These are phyloP conservation scores for Cryptococcus sp. DNA, from an alignment of 1,284 basidiomycete species.

Conservation along the genomic window DNA sequence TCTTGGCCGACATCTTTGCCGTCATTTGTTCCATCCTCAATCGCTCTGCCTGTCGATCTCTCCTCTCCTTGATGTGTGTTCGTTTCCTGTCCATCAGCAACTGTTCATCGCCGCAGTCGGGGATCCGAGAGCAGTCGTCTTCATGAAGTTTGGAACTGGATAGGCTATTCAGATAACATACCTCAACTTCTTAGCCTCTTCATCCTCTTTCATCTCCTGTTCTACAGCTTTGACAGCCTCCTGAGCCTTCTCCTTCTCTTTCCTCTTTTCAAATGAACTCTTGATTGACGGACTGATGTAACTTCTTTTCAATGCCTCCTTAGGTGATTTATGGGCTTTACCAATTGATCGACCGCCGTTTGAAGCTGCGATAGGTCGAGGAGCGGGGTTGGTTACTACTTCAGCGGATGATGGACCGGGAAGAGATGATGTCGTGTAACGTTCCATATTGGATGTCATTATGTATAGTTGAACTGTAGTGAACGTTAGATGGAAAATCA, in stretches of 20 bases:
- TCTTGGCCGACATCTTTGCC: conserved; percentile 50
- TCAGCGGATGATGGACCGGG: not conserved
- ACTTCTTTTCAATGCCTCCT: conserved; percentile 36
- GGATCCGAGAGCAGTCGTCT: not conserved
- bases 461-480: not conserved
- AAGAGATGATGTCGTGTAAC: conserved; percentile 8
- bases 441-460: not conserved
- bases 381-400: not conserved
- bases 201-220: conserved; percentile 47
- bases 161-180: conserved; percentile 22
- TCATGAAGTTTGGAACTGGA: not conserved
- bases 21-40: conserved; percentile 43
- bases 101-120: not conserved
- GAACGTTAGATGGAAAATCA: too few relatives aligned
- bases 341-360: conserved; percentile 40
- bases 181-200: conserved; percentile 38
- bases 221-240: conserved; percentile 44
- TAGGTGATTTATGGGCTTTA: conserved; percentile 44
- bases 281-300: conserved; percentile 37
- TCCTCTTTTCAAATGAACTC: conserved; percentile 39
- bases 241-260: conserved; percentile 35
- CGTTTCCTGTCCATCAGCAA: conserved; percentile 27
- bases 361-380: conserved; percentile 13
- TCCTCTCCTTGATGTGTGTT: conserved; percentile 41
- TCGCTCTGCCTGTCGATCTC: conserved; percentile 44